These are phyloP conservation scores for Vigna nakashimae DNA, from an alignment of 306 rosid genomes.

Conservation along the genomic window DNA sequence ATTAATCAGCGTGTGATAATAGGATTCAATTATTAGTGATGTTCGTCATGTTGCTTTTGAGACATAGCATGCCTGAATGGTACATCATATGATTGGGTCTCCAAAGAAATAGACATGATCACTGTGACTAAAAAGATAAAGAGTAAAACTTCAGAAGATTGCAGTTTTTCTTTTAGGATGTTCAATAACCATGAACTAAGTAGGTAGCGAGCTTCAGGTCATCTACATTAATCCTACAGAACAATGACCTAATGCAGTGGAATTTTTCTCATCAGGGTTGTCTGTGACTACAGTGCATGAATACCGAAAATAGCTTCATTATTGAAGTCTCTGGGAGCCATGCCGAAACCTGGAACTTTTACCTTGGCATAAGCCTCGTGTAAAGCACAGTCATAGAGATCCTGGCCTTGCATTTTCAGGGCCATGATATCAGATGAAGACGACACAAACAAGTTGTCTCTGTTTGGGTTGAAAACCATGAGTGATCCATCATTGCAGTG, in stretches of 20 bases:
- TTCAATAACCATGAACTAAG: conserved; percentile 48
- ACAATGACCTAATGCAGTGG: conserved; percentile 35
- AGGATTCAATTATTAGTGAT: conserved; percentile 28
- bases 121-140: conserved; percentile 15
- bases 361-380: conserved; percentile 64
- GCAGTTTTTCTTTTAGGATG: conserved; percentile 37
- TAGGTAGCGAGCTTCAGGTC: conserved; percentile 34
- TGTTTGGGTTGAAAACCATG: conserved; percentile 58
- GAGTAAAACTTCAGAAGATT: conserved; percentile 28
- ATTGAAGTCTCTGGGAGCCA: conserved; percentile 60
- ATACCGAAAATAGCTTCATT: conserved; percentile 46
- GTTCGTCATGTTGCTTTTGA: conserved; percentile 33
- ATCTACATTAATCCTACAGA: conserved; percentile 53
- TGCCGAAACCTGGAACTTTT: conserved; percentile 51
- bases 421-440: conserved; percentile 58
- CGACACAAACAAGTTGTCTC: conserved; percentile 53
- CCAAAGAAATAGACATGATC: conserved; percentile 37
- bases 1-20: conserved; percentile 26
- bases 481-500: conserved; percentile 50
- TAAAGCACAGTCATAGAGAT: conserved; percentile 54
- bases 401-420: conserved; percentile 55
- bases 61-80: conserved; percentile 36
- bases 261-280: conserved; percentile 37
- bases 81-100: conserved; percentile 45
- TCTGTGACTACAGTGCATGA: conserved; percentile 45